Evolutionary conservation across 2,329 filamentous ascomycete genomes (phyloP), one percentile per base, ranked within the genome.

Genomic region (Biscogniauxia marginata): DNA sequence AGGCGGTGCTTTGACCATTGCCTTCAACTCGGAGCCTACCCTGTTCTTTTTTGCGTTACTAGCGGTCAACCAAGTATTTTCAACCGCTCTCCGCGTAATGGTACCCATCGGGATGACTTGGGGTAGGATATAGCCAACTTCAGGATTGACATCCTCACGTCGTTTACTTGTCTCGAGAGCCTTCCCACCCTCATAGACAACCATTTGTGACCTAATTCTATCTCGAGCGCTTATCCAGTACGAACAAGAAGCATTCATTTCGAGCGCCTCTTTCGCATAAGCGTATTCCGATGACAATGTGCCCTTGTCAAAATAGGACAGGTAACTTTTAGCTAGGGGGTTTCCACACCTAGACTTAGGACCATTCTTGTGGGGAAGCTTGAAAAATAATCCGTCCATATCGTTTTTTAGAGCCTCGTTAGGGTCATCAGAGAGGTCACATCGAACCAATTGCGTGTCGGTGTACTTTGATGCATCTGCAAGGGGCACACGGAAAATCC

Each of bases 31-130:
- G 0, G 95, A 99, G 0, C 95, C 95, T 3, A 99, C 93, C 5
- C 96, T 87, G 64, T 98, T 98, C 70, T 86, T 86, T 76, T 99
- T 99, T 1, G 96, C 96, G 67, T 99, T 99, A 66, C 92, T 96
- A 1, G 95, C 96, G 3, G 95, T 99, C 48, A 99, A 83, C 95
- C 96, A 99, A 0, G 95, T 99, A 62, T 97, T 98, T 67, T 99
- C 95, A 6, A 99, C 95, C 0, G 93, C 91, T 68, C 95, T 84
- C 51, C 95, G 84, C 2, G 95, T 99, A 61, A 99, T 91, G 6
- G 96, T 99, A 16, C 95, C 95, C 95, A 99, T 99, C 0, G 95
- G 95, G 54, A 99, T 97, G 57, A 99, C 80, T 68, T 99, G 95
- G 0, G 95, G 95, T 19, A 99, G 74, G 59, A 99, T 99, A 67